Percentiles rank a stretch among this genome's conserved stretches.
phyloP scores from a whole-genome alignment of 2,329 filamentous ascomycete genomes.

The Aspergillus hiratsukae region DNA sequence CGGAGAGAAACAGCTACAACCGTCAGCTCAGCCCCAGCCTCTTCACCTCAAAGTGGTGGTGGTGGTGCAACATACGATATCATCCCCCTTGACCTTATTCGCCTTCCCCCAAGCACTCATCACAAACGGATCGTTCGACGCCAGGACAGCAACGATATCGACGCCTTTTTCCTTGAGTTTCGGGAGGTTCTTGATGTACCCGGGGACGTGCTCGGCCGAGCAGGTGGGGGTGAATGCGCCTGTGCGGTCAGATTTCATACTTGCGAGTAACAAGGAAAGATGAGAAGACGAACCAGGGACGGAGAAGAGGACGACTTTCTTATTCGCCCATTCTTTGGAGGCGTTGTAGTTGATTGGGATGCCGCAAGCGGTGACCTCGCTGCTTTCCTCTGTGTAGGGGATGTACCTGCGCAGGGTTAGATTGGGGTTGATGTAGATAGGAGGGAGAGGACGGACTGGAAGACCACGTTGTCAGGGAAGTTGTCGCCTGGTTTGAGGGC shows the following conservation, averaged over 20 bases:
- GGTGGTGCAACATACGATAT: constrained; percentile 51
- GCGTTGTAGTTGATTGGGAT: constrained; percentile 75
- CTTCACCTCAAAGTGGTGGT: too few relatives aligned
- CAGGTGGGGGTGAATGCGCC: constrained; percentile 81
- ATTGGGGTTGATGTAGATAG: not conserved
- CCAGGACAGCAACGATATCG: constrained; percentile 72
- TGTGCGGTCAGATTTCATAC: constrained; percentile 23
- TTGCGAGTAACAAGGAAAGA: too few relatives aligned
- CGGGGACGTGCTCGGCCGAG: constrained; percentile 71
- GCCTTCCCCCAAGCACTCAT: constrained; percentile 88
- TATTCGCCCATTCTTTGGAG: constrained; percentile 67
- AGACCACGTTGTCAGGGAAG: constrained; percentile 75
- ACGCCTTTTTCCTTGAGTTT: constrained; percentile 73
- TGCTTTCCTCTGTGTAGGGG: constrained; percentile 66
- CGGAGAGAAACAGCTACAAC: constrained; percentile 66
- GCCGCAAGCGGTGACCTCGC: constrained; percentile 70
- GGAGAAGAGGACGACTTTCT: constrained; percentile 69
- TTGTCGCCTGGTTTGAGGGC: constrained; percentile 71
- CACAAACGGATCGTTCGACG: constrained; percentile 77
- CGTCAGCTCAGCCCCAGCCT: not conserved
- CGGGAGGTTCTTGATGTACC: constrained; percentile 66
- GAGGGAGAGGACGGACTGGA: constrained; percentile 52
- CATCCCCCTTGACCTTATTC: constrained; percentile 68
- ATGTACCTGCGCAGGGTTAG: constrained; percentile 56
- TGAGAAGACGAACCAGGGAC: constrained; percentile 52